These are phyloP conservation scores for Dictyostelium brefeldianum DNA, from an alignment of 78 protist species.

Conservation along the genomic window DNA sequence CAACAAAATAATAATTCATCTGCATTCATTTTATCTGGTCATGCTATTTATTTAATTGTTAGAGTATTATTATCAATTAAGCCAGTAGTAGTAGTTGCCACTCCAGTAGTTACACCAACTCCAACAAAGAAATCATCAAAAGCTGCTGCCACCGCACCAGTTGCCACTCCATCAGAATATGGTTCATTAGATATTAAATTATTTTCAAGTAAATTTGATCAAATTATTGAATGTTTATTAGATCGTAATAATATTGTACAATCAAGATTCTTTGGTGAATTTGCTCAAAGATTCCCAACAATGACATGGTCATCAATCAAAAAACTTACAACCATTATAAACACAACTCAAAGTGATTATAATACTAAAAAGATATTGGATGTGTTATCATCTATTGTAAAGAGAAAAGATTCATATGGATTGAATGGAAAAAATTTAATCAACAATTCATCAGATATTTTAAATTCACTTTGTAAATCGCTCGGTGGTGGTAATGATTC, in stretches of 20 bases:
- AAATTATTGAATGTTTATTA: slow-evolving; percentile 10
- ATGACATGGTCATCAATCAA: slow-evolving; percentile 13
- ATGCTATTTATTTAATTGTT: slow-evolving; percentile 33
- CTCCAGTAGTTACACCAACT: neutral
- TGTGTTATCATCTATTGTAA: neutral
- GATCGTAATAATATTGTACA: slow-evolving; percentile 16
- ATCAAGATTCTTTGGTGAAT: slow-evolving; percentile 49
- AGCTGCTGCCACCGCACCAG: neutral
- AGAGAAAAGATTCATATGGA: slow-evolving; percentile 6
- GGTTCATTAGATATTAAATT: slow-evolving; percentile 20
- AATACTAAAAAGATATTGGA: slow-evolving; percentile 37
- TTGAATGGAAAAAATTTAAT: neutral
- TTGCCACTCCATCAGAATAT: neutral
- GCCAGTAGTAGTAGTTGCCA: neutral
- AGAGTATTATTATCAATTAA: slow-evolving; percentile 29
- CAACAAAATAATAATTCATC: slow-evolving; percentile 39
- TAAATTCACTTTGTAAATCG: neutral
- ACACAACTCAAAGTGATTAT: neutral
- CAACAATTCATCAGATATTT: neutral
- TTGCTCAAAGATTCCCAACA: slow-evolving; percentile 55
- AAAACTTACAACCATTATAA: neutral
- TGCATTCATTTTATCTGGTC: slow-evolving; percentile 50
- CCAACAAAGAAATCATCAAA: neutral
- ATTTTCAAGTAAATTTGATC: slow-evolving; percentile 7
- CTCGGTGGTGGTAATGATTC: neutral